These are phyloP conservation scores for Sinapis alba DNA, from an alignment of 441 rosid genomes.

Conservation along the genomic window DNA sequence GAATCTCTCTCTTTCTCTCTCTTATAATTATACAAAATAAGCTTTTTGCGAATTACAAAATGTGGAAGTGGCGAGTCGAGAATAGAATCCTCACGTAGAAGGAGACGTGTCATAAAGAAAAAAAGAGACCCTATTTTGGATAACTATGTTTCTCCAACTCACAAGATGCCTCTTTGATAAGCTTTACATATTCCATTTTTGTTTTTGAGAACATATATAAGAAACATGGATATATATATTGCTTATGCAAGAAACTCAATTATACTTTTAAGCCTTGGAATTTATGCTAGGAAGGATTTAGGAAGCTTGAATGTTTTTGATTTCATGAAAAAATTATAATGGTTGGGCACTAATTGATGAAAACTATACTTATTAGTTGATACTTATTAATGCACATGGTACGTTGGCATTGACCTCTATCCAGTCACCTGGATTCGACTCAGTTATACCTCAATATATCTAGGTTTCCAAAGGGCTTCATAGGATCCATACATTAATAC, in stretches of 20 bases:
- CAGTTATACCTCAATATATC: not conserved
- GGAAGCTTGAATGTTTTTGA: not conserved
- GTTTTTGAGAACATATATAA: not conserved
- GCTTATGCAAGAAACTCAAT: not conserved
- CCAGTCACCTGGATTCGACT: not conserved
- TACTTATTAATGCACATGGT: not conserved
- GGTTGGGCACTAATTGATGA: not conserved
- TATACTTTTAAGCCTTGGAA: not conserved
- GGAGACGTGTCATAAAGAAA: conserved; percentile 29
- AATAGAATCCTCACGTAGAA: conserved; percentile 35
- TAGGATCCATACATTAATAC: not conserved
- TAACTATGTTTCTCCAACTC: conserved; percentile 47
- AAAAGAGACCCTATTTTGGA: conserved; percentile 46
- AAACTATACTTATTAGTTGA: not conserved
- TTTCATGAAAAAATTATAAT: not conserved
- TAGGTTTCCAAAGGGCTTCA: not conserved
- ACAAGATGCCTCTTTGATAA: conserved; percentile 44
- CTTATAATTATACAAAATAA: not conserved
- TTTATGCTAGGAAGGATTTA: not conserved
- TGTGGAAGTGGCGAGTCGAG: conserved; percentile 45
- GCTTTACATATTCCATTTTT: conserved; percentile 25
- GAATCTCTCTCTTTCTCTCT: conserved; percentile 23
- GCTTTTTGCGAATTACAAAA: too few species aligned
- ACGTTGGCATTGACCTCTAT: not conserved
- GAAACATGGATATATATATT: too few species aligned